Conservation (phyloP, 179 eudicot genomes). For the Beta lomatogona region DNA sequence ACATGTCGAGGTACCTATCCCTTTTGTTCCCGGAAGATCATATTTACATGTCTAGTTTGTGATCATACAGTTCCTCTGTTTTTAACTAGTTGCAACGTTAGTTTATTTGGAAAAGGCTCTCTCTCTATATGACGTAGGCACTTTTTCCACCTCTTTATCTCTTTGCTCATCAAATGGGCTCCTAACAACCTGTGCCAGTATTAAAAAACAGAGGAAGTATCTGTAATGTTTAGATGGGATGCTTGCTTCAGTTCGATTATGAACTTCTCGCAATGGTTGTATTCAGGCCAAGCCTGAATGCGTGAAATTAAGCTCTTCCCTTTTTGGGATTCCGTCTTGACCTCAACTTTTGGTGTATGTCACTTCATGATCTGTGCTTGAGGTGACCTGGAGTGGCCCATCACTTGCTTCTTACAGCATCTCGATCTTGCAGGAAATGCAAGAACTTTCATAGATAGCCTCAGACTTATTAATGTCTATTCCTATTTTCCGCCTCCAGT, state of each 20-base stretch:
- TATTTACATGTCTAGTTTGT: not conserved
- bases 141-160: no score
- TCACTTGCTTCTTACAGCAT: not conserved
- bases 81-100: no score
- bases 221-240: not conserved
- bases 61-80: not conserved
- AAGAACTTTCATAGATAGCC: not conserved
- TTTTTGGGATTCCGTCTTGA: not conserved
- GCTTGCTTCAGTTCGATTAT: not conserved
- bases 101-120: no score
- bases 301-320: no score
- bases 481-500: no score
- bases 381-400: not conserved
- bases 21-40: not conserved
- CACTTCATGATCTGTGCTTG: not conserved
- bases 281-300: no score
- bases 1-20: conserved; percentile 68
- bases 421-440: not conserved
- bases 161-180: no score
- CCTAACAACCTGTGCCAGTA: no score
- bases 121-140: no score
- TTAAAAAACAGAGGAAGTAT: no score
- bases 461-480: no score
- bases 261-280: not conserved
- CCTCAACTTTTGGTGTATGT: not conserved